Evolutionary conservation across 345 rosid genomes (phyloP).

Genomic region (Camelina sativa): DNA sequence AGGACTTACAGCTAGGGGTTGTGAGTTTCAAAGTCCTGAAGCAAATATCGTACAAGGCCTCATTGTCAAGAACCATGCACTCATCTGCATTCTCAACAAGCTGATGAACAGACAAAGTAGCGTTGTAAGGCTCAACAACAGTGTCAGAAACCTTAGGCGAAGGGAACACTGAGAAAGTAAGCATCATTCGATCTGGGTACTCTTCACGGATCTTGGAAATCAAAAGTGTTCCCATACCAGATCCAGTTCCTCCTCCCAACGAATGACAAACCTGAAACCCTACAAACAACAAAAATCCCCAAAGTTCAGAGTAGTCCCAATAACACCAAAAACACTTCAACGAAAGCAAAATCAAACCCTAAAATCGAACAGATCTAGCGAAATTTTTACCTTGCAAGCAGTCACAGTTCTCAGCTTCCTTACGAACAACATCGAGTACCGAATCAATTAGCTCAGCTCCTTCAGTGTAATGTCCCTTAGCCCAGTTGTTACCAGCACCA

Average conservation of each 20-base stretch:
- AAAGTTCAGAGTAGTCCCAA: constrained; percentile 10
- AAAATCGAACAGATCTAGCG: constrained; percentile 12
- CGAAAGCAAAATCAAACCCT: background rate
- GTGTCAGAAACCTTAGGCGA: constrained; percentile 57
- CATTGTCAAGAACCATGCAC: constrained; percentile 45
- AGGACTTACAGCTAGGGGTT: constrained; percentile 42
- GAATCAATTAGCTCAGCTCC: constrained; percentile 40
- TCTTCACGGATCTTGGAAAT: constrained; percentile 44
- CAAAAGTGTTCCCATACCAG: constrained; percentile 44
- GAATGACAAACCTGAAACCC: constrained; percentile 45
- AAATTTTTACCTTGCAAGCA: constrained; percentile 27
- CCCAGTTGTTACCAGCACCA: constrained; percentile 40
- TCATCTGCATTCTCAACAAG: constrained; percentile 45
- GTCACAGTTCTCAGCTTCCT: constrained; percentile 41
- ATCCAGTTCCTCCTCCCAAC: constrained; percentile 42
- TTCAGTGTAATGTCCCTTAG: constrained; percentile 34
- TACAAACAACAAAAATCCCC: background rate
- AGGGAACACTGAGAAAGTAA: constrained; percentile 48
- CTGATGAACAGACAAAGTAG: constrained; percentile 43
- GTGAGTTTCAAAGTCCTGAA: constrained; percentile 46
- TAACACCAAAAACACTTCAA: background rate
- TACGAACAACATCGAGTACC: constrained; percentile 40
- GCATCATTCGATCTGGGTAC: constrained; percentile 45
- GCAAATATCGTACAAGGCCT: constrained; percentile 45
- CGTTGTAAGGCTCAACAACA: constrained; percentile 44